A percentile compares a stretch with the other conserved stretches of the same genome.
These are phyloP conservation scores for Quercus rubra DNA, from an alignment of 306 rosid genomes.

Conservation along the genomic window DNA sequence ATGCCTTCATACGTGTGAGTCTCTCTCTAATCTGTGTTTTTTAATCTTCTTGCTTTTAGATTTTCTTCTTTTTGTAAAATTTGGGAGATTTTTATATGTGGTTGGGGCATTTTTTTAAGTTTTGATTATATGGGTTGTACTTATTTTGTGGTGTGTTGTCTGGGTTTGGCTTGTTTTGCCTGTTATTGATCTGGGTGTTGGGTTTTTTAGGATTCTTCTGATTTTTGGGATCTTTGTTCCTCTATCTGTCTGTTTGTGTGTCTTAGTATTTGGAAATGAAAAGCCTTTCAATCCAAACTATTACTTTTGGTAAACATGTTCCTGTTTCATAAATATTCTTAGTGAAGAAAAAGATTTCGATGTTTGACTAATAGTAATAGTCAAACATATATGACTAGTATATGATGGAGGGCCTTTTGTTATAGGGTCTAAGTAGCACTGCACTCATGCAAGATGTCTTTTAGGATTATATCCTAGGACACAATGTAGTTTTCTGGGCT, in stretches of 20 bases:
- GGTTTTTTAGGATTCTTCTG: constrained; percentile 24
- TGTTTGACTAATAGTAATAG: constrained; percentile 22
- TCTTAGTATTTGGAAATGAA: background rate
- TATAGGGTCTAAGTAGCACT: background rate
- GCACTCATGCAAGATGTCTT: background rate
- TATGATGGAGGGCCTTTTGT: background rate
- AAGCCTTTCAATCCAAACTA: background rate
- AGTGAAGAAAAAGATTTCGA: constrained; percentile 28
- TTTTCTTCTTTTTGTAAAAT: constrained; percentile 18
- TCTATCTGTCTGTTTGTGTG: background rate
- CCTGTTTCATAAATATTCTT: constrained; percentile 6
- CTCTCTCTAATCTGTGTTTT: background rate
- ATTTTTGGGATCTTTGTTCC: constrained; percentile 33
- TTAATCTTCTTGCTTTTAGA: background rate
- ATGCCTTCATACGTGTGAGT: constrained; percentile 98
- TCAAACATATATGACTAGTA: background rate
- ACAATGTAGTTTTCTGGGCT: background rate
- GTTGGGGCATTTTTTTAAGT: background rate
- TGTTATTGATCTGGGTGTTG: constrained; percentile 11
- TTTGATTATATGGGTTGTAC: constrained; percentile 16
- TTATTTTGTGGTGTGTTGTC: constrained; percentile 22
- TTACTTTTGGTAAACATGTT: background rate
- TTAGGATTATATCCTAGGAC: background rate
- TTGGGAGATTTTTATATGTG: constrained; percentile 7
- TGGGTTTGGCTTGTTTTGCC: constrained; percentile 35